Base-by-base conservation (phyloP, 2,329 filamentous ascomycete genomes). In the Lasiodiplodia citricola region DNA sequence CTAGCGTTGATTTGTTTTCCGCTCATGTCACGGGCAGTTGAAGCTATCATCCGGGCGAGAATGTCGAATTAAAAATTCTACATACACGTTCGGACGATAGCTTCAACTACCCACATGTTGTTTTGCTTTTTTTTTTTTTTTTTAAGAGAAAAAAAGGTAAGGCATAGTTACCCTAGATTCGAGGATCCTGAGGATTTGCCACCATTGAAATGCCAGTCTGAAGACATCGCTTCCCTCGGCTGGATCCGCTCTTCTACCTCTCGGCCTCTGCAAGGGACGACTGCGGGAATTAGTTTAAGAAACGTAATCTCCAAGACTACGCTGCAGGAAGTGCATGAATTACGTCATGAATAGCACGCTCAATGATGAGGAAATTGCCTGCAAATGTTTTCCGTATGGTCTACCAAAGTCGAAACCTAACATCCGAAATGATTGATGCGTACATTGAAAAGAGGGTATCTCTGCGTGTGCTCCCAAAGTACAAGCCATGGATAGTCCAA, bases 391-490 rank as follows among this genome's bases (percentile, higher is more conserved):
- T 47, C 5, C 38, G 28, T 28, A 47, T 50, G 23, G 21, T 62
- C 25, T 50, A 35, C 16, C 8, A 13, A 2, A 50, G 35, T n/a
- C 10, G 6, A 31, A n/a, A 18, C 13, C 16, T 11, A 1, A 38
- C n/a, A 16, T 50, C 41, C 58, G 25, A 23, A 56, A 37, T 4
- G 4, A 44, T 8, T 28, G 28, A 11, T 63, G 25, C 47, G 18
- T 23, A 51, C 41, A 8, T 44, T 25, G 31, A 51, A 47, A 63
- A 63, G 41, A 63, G 58, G 58, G 58, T 63, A 63, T 63, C 58
- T 63, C 41, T n/a, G 28, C 41, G 25, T 35, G 25, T 63, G 58
- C 58, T 63, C 47, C 56, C 2, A 18, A 11, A 16, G 13, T 37
- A 60, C 38, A 63, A 50, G 38, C 41, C 16, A 47, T 35, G 7